Evolutionary conservation across 2,329 filamentous ascomycete species (phyloP), one percentile per base, ranked within the genome.

Genomic region (Exophiala spinifera): DNA sequence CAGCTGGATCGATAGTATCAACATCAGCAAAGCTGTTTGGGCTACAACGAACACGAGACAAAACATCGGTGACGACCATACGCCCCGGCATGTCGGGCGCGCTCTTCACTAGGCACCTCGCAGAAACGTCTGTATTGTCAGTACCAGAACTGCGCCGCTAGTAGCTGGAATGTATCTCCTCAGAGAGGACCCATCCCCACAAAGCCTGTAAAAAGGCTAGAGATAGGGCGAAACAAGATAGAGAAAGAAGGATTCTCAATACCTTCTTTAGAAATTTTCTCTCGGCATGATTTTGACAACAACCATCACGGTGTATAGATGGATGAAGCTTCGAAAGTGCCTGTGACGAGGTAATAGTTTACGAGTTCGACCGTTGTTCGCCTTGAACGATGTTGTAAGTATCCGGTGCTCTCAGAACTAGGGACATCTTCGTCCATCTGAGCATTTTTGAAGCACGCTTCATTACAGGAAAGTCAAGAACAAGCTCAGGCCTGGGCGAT

Each of bases 201-300:
- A 33, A 23, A 19, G 20, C 45, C 48, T 33, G 15, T 15, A 14
- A 15, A 15, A 25, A 46, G 40, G 42, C 37, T 46, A 46, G 52
- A 52, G 45, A 40, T 43, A 44, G 49, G 20, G 48, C 37, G 45
- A 46, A 55, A 50, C 34, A 46, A 23, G 20, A 34, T 20, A 44
- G 42, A 46, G 42, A 46, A 43, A 31, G 25, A 37, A 47, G 21
- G 28, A 37, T 36, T 25, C 17, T 43, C 33, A 37, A 34, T 17
- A 36, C 42, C 42, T 49, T 50, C 31, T 15, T 28, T 3, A 17
- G n/a, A n/a, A 88, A 74, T 43, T 84, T 84, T 51, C 88, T 86
- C 51, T 84, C 82, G 64, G 60, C 60, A 61, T 50, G 39, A 54
- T 53, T 59, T 62, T 62, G 58, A 61, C 58, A 59, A 61, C 60